These are phyloP conservation scores for Mycena metata DNA, from an alignment of 768 basidiomycete genomes.

Conservation along the genomic window DNA sequence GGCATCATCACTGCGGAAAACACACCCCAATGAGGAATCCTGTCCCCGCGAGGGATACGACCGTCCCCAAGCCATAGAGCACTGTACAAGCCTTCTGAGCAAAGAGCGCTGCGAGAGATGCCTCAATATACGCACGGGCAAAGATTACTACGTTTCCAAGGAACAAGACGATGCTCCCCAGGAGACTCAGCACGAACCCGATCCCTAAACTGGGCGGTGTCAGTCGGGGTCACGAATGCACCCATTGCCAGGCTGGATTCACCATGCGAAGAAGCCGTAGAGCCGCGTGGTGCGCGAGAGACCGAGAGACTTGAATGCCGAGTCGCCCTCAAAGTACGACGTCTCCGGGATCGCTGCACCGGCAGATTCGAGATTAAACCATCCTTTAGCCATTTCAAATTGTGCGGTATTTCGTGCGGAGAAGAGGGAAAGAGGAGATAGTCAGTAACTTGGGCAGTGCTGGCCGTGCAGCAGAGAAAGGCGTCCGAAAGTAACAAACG, in stretches of 20 bases:
- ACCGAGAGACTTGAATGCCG: constrained; percentile 85
- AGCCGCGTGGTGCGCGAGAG: constrained; percentile 85
- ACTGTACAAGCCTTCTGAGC: constrained; percentile 57
- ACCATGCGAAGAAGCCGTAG: constrained; percentile 91
- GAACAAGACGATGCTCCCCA: constrained; percentile 85
- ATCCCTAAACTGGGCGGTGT: constrained; percentile 65
- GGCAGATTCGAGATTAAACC: constrained; percentile 87
- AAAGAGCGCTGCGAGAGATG: background rate
- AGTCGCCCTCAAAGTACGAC: constrained; percentile 90
- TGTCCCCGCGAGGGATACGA: constrained; percentile 87
- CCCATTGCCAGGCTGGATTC: constrained; percentile 31
- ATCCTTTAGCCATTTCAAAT: constrained; percentile 73
- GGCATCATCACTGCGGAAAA: background rate
- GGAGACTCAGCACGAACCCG: constrained; percentile 84
- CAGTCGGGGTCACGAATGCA: background rate
- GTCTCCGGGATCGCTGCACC: constrained; percentile 76
- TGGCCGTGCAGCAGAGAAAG: constrained; percentile 47
- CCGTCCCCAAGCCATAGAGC: constrained; percentile 84
- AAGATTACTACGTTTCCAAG: constrained; percentile 77
- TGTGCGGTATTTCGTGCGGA: constrained; percentile 25
- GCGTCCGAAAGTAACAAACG: constrained; percentile 3
- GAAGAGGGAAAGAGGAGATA: constrained; percentile 5
- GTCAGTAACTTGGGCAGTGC: constrained; percentile 44
- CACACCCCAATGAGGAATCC: constrained; percentile 90
- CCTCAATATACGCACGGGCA: constrained; percentile 61